These are phyloP conservation scores for Patellifolia procumbens DNA, from an alignment of 179 eudicot species.

Conservation along the genomic window DNA sequence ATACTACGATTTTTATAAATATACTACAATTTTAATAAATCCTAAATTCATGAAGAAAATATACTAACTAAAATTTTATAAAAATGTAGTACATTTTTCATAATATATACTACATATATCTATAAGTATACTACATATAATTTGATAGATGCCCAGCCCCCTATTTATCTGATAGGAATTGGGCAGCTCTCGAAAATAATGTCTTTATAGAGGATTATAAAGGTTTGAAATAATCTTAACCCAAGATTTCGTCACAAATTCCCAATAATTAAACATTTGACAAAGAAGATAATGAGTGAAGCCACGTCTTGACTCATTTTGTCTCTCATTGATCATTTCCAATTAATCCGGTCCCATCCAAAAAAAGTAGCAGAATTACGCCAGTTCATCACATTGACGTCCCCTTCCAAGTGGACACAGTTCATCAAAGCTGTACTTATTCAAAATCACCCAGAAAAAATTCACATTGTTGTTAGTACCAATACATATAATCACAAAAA, in stretches of 20 bases:
- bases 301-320: background rate
- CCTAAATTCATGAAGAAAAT: no score
- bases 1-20: no score
- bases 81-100: no score
- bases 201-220: no score
- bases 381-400: constrained; percentile 9
- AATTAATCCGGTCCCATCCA: background rate
- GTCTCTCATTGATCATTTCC: background rate
- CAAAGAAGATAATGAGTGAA: background rate
- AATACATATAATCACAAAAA: constrained; percentile 10
- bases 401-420: constrained; percentile 17
- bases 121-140: no score
- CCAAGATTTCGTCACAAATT: background rate
- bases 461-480: background rate
- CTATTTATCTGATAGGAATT: no score
- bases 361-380: background rate
- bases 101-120: no score
- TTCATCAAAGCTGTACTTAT: constrained; percentile 17
- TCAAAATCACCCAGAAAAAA: background rate
- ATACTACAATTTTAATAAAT: no score
- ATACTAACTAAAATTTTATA: no score
- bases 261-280: background rate
- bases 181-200: no score
- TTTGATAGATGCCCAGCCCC: no score
- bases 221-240: background rate